Percentiles rank a stretch among this genome's conserved stretches.
Conservation (phyloP, 805 yeast species). For the Candida xyloterini region DNA sequence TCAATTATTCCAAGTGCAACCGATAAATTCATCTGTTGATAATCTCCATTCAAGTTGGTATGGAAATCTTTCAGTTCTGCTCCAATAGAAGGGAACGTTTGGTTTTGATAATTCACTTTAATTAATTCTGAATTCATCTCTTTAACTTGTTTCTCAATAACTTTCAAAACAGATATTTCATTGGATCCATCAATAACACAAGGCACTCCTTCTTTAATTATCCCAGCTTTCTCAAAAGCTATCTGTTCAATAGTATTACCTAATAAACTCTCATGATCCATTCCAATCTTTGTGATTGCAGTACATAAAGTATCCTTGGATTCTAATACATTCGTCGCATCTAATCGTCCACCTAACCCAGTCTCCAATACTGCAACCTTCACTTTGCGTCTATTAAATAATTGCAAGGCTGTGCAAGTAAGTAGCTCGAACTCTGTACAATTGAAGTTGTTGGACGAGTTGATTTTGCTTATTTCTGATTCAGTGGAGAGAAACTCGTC, state of each 20-base stretch:
- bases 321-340: constrained; percentile 77
- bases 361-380: constrained; percentile 87
- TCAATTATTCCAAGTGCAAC: constrained; percentile 62
- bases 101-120: constrained; percentile 7
- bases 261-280: constrained; percentile 78
- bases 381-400: constrained; percentile 58
- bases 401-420: constrained; percentile 80
- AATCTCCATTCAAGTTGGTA: constrained; percentile 67
- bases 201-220: constrained; percentile 59
- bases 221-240: constrained; percentile 84
- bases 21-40: constrained; percentile 68
- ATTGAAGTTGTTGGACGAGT: constrained; percentile 42
- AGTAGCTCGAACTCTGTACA: constrained; percentile 88
- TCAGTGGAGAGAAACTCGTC: constrained; percentile 45
- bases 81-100: constrained; percentile 1
- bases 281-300: constrained; percentile 79
- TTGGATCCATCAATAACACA: constrained; percentile 75
- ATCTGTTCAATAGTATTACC: constrained; percentile 66
- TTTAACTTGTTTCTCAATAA: constrained; percentile 39
- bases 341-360: constrained; percentile 87
- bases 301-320: constrained; percentile 47
- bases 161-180: constrained; percentile 45
- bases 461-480: constrained; percentile 38
- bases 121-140: constrained; percentile 30
- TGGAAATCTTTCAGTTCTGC: constrained; percentile 18